Percentiles rank a stretch among this genome's conserved stretches.
Conservation (phyloP, 192 early-diverging fungal genomes). For the Umbelopsis sp. region DNA sequence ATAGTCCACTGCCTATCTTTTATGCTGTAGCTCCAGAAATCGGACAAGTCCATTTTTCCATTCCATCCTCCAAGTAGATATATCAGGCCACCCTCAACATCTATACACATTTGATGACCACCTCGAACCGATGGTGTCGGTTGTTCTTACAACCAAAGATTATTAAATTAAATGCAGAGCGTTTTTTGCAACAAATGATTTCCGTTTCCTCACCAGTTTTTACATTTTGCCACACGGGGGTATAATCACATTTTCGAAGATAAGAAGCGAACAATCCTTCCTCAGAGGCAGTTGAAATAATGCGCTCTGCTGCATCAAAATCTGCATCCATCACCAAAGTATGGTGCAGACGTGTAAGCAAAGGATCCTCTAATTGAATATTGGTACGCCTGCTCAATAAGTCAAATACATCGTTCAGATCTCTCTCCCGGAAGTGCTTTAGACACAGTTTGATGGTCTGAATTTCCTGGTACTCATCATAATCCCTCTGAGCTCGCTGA, state of each 20-base stretch:
- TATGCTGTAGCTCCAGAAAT: conserved; percentile 86
- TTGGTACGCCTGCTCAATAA: conserved; percentile 64
- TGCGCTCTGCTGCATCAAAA: conserved; percentile 72
- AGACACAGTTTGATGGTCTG: conserved; percentile 85
- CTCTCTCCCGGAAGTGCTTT: conserved; percentile 86
- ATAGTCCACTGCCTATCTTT: conserved; percentile 69
- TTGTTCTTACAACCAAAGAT: conserved; percentile 22
- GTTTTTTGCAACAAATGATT: background rate
- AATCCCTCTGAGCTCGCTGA: conserved; percentile 63
- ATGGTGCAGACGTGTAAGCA: conserved; percentile 76
- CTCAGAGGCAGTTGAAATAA: conserved; percentile 64
- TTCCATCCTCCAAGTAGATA: conserved; percentile 97
- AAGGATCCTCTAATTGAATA: conserved; percentile 75
- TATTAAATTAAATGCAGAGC: too few relatives aligned
- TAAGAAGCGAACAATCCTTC: conserved; percentile 75
- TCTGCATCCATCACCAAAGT: conserved; percentile 71
- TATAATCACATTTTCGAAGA: conserved; percentile 69
- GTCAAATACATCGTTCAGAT: conserved; percentile 73
- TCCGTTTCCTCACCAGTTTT: conserved; percentile 28
- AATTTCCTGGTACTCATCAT: conserved; percentile 73
- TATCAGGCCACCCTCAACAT: conserved; percentile 67
- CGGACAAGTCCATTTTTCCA: conserved; percentile 81
- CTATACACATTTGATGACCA: conserved; percentile 97
- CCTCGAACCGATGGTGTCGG: conserved; percentile 71
- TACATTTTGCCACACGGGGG: conserved; percentile 68